Evolutionary conservation across 2,329 filamentous ascomycete genomes (phyloP), one percentile per base, ranked within the genome.

Genomic region (Sordariomycetes sp.): DNA sequence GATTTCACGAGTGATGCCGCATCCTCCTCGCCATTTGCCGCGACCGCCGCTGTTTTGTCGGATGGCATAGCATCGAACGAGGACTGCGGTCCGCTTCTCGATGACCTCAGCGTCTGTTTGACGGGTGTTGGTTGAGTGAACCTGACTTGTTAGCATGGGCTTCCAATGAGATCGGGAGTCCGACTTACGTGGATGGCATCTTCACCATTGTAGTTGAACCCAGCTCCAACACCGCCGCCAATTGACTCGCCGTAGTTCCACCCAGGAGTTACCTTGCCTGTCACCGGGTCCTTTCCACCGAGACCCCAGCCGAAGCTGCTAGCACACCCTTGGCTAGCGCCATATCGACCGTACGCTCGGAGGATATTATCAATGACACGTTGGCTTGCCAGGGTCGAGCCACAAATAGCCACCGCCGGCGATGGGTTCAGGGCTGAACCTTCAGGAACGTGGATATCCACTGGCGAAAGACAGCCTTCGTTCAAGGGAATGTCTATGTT

Each of bases 231-330:
- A 1, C 84, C 83, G 26, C 84, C 83, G 0, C 79, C 78, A 41
- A 88, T 86, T 6, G 83, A 87, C 56, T 88, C 84, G 53, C 88
- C 87, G 63, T 90, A 90, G 9, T 84, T 84, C 50, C 88, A 90
- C 1, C 83, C 84, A 18, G 51, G 40, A 7, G 42, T 39, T 21
- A 48, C 44, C 32, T 75, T 44, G 25, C 51, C 51, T 5, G 41
- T 75, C n/a, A 75, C 66, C n/a, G 70, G 67, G 35, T 72, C 67
- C 40, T 82, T 79, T 28, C 83, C 83, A 35, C 83, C 82, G 46
- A 85, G 86, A 40, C 83, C 85, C 49, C 92, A 92, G 0, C 84
- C 90, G 6, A 92, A 68, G 53, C 90, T 90, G 58, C 92, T 92
- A 55, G 79, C 84, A 57, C 84, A 82, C 31, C 86, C 86, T 50